Percentiles rank a stretch among this genome's conserved stretches.
Conservation (phyloP, 768 basidiomycete species). For the Pisolithus albus region DNA sequence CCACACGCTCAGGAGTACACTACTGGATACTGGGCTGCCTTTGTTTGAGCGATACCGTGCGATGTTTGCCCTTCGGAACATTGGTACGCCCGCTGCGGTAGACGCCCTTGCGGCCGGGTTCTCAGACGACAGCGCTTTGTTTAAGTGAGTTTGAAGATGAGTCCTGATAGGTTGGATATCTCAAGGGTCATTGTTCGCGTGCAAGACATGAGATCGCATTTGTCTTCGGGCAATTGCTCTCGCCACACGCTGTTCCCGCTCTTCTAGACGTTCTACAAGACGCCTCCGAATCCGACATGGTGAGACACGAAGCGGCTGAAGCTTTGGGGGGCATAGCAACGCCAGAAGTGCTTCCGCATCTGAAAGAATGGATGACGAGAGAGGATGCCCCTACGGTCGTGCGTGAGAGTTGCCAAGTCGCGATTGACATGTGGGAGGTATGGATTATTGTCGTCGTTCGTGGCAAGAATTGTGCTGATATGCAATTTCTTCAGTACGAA, state of each 20-base stretch:
- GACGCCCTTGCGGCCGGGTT: constrained; percentile 91
- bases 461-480: constrained; percentile 1
- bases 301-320: constrained; percentile 97
- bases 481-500: constrained; percentile 48
- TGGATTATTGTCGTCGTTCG: constrained; percentile 15
- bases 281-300: constrained; percentile 82
- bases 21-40: constrained; percentile 60
- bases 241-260: constrained; percentile 80
- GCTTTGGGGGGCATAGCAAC: constrained; percentile 97
- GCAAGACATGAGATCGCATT: constrained; percentile 95
- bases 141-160: constrained; percentile 60
- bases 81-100: constrained; percentile 79
- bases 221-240: constrained; percentile 93
- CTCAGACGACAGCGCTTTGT: constrained; percentile 79
- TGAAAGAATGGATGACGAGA: constrained; percentile 77
- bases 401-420: constrained; percentile 91
- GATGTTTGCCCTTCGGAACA: constrained; percentile 96
- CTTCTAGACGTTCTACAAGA: constrained; percentile 74
- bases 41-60: constrained; percentile 94
- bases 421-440: constrained; percentile 97
- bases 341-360: constrained; percentile 80
- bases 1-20: constrained; percentile 45
- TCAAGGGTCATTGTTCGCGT: background rate
- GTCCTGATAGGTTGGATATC: background rate
- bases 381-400: constrained; percentile 84